Evolutionary conservation across 1,284 basidiomycete genomes (phyloP).

Genomic region (Phlebopus sp.): DNA sequence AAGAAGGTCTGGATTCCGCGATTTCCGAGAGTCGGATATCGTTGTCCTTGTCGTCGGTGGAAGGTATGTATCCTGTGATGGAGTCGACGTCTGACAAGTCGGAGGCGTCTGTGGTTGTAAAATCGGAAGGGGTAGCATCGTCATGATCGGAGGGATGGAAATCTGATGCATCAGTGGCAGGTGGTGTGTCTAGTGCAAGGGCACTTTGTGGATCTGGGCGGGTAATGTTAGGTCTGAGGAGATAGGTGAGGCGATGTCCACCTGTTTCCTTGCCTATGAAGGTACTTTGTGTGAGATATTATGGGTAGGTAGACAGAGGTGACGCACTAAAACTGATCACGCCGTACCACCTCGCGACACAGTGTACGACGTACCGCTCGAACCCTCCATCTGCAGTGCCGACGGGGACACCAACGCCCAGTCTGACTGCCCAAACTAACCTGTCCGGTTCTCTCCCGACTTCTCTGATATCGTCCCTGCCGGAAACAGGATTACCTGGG

Average conservation of each 20-base stretch:
- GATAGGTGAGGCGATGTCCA: slow-evolving; percentile 66
- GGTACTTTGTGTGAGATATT: slow-evolving; percentile 6
- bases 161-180: slow-evolving; percentile 60
- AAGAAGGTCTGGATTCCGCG: slow-evolving; percentile 24
- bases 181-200: slow-evolving; percentile 60
- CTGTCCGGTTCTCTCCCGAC: slow-evolving; percentile 61
- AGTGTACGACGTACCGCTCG: slow-evolving; percentile 76
- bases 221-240: slow-evolving; percentile 71
- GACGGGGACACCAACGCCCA: not conserved
- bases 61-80: slow-evolving; percentile 7
- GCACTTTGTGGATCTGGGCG: slow-evolving; percentile 44
- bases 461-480: slow-evolving; percentile 56
- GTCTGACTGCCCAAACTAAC: slow-evolving; percentile 62
- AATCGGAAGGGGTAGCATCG: slow-evolving; percentile 24
- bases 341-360: slow-evolving; percentile 73
- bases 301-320: slow-evolving; percentile 1
- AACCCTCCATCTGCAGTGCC: slow-evolving; percentile 56
- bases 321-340: slow-evolving; percentile 78
- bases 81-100: slow-evolving; percentile 21
- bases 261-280: slow-evolving; percentile 63
- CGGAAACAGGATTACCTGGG: slow-evolving; percentile 48
- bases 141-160: slow-evolving; percentile 32
- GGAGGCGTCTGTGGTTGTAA: slow-evolving; percentile 15
- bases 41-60: not conserved
- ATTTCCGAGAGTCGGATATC: slow-evolving; percentile 26